phyloP scores from a whole-genome alignment of 768 basidiomycete genomes.

The Rhizopogon vulgaris region DNA sequence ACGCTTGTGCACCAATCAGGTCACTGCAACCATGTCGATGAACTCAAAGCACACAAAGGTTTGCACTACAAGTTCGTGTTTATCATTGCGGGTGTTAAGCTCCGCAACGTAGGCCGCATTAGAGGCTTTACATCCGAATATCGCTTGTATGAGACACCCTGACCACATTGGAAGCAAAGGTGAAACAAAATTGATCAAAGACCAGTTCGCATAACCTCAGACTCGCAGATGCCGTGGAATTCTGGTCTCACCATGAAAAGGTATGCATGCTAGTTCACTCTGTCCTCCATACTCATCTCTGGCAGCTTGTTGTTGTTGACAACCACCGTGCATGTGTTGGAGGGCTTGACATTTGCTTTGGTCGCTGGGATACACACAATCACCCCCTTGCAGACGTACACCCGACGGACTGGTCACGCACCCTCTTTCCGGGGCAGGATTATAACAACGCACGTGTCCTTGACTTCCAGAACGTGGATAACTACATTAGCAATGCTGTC shows the following conservation, averaged over 20 bases:
- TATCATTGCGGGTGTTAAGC: background rate
- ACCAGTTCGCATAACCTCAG: background rate
- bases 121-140: slow-evolving; percentile 81
- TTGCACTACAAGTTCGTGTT: background rate
- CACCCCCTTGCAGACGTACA: slow-evolving; percentile 92
- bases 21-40: slow-evolving; percentile 90
- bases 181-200: slow-evolving; percentile 5
- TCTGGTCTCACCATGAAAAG: slow-evolving; percentile 95
- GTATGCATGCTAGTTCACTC: slow-evolving; percentile 9
- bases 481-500: slow-evolving; percentile 67
- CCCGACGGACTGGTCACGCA: slow-evolving; percentile 73
- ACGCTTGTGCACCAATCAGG: slow-evolving; percentile 31
- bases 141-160: slow-evolving; percentile 84
- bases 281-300: background rate
- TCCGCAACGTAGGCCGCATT: slow-evolving; percentile 48
- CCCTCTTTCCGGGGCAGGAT: slow-evolving; percentile 91
- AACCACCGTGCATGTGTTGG: slow-evolving; percentile 84
- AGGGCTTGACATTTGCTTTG: slow-evolving; percentile 93
- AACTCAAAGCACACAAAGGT: slow-evolving; percentile 81
- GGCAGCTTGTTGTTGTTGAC: slow-evolving; percentile 73
- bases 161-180: slow-evolving; percentile 84
- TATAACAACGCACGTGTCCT: slow-evolving; percentile 86
- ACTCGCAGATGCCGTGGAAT: slow-evolving; percentile 62
- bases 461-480: slow-evolving; percentile 80
- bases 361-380: slow-evolving; percentile 91